Evolutionary conservation across 2,329 filamentous ascomycete genomes (phyloP).

Genomic region (Colletotrichum truncatum): DNA sequence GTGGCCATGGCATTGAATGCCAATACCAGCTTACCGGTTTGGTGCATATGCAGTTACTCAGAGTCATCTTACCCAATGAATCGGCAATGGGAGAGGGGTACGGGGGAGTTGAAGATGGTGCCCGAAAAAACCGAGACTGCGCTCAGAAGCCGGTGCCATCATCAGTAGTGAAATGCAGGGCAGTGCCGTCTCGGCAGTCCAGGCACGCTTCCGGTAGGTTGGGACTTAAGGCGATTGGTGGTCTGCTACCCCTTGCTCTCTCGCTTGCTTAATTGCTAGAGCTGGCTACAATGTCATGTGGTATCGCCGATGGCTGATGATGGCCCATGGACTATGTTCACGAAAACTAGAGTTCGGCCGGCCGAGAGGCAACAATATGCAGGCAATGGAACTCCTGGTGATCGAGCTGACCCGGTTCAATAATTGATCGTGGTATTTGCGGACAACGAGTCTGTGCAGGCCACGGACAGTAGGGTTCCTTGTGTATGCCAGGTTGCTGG

Average conservation of each 20-base stretch:
- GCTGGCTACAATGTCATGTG: neutral
- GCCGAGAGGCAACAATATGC: neutral
- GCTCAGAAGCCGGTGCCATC: neutral
- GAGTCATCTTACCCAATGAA: no score
- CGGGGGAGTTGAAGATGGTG: neutral
- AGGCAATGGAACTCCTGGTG: neutral
- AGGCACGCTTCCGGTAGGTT: constrained; percentile 18
- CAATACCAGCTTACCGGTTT: no score
- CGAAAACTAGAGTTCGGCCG: neutral
- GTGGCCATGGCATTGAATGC: no score
- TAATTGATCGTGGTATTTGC: neutral
- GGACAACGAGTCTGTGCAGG: no score
- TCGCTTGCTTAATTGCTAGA: neutral
- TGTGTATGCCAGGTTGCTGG: neutral
- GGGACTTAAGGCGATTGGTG: constrained; percentile 7
- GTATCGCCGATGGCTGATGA: neutral
- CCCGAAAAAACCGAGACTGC: neutral
- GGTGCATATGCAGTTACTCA: no score
- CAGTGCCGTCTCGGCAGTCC: constrained; percentile 12
- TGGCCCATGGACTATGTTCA: neutral
- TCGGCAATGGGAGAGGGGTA: neutral
- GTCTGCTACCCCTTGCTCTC: neutral
- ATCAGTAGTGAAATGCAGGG: neutral
- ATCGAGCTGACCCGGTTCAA: neutral
- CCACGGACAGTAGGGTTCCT: no score